phyloP scores from a whole-genome alignment of 108 stramenopile genomes.

The Phaeodactylum tricornutum region DNA sequence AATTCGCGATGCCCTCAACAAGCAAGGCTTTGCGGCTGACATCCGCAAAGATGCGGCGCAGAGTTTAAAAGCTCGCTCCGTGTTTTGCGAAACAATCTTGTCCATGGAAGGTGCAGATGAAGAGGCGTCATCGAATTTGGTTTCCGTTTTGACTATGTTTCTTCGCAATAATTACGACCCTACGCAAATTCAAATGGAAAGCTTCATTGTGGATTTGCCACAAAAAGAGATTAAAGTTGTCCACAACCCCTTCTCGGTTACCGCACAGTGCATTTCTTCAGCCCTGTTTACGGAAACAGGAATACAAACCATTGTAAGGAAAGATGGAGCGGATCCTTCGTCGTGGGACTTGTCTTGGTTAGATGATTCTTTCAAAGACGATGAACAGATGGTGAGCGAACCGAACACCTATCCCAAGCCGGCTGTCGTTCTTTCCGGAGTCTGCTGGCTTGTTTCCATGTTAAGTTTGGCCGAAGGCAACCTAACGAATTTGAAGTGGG shows the following conservation, averaged over 20 bases:
- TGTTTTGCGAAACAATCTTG: background rate
- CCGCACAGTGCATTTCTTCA: slow-evolving; percentile 6
- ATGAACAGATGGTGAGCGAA: background rate
- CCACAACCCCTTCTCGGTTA: slow-evolving; percentile 21
- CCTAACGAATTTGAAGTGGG: slow-evolving; percentile 47
- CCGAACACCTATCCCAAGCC: slow-evolving; percentile 6
- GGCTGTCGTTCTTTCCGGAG: slow-evolving; percentile 29
- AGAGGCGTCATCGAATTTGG: too few species aligned
- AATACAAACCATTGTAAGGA: slow-evolving; percentile 2
- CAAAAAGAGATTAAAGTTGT: slow-evolving; percentile 8
- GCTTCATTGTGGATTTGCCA: slow-evolving; percentile 6
- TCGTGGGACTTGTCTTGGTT: slow-evolving; percentile 8
- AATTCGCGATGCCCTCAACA: slow-evolving; percentile 26
- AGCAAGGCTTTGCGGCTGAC: slow-evolving; percentile 27
- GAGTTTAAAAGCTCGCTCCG: too few species aligned
- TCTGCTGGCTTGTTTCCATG: slow-evolving; percentile 56
- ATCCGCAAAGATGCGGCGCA: slow-evolving; percentile 30
- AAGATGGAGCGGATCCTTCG: slow-evolving; percentile 17
- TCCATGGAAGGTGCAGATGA: background rate
- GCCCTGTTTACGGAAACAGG: slow-evolving; percentile 2
- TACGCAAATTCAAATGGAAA: slow-evolving; percentile 3
- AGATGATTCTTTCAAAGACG: background rate
- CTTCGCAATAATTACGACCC: too few species aligned
- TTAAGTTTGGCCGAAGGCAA: slow-evolving; percentile 47
- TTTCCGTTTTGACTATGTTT: too few species aligned